These are phyloP conservation scores for Apiospora marii DNA, from an alignment of 2,329 filamentous ascomycete genomes.

Conservation along the genomic window DNA sequence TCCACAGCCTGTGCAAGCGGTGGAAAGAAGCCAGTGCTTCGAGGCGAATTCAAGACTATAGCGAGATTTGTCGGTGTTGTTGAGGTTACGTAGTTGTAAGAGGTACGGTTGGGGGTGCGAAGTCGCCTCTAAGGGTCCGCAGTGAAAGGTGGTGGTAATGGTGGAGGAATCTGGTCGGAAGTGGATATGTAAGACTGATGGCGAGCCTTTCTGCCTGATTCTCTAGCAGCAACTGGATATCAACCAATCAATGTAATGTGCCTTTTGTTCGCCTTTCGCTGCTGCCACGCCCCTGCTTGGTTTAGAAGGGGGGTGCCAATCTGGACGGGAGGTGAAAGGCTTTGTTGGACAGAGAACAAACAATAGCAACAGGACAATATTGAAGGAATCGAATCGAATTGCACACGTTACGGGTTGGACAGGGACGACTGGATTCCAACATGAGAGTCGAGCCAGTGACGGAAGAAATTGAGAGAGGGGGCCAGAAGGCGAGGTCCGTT, in stretches of 20 bases:
- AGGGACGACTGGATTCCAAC: conserved; percentile 10
- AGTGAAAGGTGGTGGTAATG: conserved; percentile 6
- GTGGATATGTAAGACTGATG: conserved; percentile 25
- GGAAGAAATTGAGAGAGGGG: conserved; percentile 42
- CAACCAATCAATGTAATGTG: not conserved
- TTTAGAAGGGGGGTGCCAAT: conserved; percentile 8
- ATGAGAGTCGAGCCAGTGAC: conserved; percentile 30
- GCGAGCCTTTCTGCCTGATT: conserved; percentile 29
- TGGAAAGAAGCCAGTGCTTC: not conserved
- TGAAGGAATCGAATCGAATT: not conserved
- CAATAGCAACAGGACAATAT: not conserved
- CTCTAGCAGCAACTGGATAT: conserved; percentile 22
- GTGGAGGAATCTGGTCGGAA: conserved; percentile 20
- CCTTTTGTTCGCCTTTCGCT: conserved; percentile 5
- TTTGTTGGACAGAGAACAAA: conserved; percentile 5
- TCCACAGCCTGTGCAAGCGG: not conserved
- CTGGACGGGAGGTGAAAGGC: conserved; percentile 5
- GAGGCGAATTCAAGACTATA: not conserved
- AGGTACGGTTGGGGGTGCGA: conserved; percentile 24
- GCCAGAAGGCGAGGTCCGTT: conserved; percentile 33
- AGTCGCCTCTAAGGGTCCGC: conserved; percentile 32
- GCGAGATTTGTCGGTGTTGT: not conserved
- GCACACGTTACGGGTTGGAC: conserved; percentile 5
- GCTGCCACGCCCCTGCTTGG: conserved; percentile 14
- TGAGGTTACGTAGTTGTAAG: conserved; percentile 16